These are phyloP conservation scores for Nicotiana undulata DNA, from an alignment of 257 asterid species.

Conservation along the genomic window DNA sequence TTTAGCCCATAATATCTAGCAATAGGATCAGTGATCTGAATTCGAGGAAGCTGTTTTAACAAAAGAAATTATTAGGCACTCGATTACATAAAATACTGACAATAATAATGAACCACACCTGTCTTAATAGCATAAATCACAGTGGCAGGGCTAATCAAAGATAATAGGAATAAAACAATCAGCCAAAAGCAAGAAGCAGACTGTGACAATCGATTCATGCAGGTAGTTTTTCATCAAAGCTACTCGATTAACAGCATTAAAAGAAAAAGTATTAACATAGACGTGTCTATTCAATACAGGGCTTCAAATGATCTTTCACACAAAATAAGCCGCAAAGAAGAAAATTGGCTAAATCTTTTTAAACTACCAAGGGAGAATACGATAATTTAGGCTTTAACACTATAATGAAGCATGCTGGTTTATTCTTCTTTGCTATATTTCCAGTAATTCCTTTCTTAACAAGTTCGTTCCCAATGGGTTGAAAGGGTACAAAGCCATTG, in stretches of 20 bases:
- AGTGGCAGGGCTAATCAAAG: not conserved
- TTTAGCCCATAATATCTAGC: conserved; percentile 75
- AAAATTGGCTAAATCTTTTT: not conserved
- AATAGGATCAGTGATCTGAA: conserved; percentile 72
- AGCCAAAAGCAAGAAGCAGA: not conserved
- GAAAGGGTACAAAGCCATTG: not conserved
- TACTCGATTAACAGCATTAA: not conserved
- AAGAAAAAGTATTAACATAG: too few relatives aligned
- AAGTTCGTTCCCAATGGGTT: too few relatives aligned
- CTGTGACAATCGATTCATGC: not conserved
- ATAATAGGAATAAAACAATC: not conserved
- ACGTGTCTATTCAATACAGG: not conserved
- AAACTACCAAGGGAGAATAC: not conserved
- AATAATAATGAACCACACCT: not conserved
- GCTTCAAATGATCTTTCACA: not conserved
- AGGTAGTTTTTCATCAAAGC: not conserved
- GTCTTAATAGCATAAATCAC: not conserved
- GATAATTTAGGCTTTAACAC: not conserved
- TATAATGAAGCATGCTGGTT: too few relatives aligned
- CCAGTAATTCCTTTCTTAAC: not conserved
- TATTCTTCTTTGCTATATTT: not conserved
- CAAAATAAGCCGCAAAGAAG: not conserved
- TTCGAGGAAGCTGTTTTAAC: conserved; percentile 61
- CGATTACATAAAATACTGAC: not conserved
- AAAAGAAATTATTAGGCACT: not conserved